phyloP scores from a whole-genome alignment of 176 grass and related monocot genomes.

The Triticum urartu region DNA sequence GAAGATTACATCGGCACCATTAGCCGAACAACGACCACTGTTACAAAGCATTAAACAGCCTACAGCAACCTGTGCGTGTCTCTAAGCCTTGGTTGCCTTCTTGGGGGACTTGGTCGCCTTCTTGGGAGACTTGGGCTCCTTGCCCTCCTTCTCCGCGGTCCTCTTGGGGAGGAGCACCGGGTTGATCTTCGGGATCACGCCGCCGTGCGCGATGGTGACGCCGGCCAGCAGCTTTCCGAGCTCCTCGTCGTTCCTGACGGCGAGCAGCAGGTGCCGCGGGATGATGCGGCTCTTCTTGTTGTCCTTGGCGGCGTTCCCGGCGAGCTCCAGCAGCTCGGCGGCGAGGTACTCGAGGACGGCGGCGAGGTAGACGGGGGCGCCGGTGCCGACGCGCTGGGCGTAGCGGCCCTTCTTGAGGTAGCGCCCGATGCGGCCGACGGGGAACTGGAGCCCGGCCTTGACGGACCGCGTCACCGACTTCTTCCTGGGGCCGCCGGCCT shows the following conservation, averaged over 20 bases:
- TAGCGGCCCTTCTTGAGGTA: constrained; percentile 75
- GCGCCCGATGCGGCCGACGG: constrained; percentile 66
- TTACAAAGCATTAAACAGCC: too few species aligned
- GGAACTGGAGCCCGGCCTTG: constrained; percentile 77
- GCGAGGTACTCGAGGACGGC: constrained; percentile 78
- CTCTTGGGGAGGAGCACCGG: constrained; percentile 57
- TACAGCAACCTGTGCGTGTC: too few species aligned
- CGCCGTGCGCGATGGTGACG: constrained; percentile 58
- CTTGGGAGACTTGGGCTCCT: constrained; percentile 49
- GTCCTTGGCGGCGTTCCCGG: constrained; percentile 57
- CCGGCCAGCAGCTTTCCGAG: constrained; percentile 54
- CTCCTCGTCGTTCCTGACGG: constrained; percentile 67
- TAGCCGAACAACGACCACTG: too few species aligned
- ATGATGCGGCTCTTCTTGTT: constrained; percentile 71
- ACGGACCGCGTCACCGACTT: constrained; percentile 48
- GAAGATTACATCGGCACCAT: too few species aligned
- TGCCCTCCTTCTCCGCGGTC: constrained; percentile 41
- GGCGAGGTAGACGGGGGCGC: constrained; percentile 75
- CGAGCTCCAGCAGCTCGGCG: constrained; percentile 68
- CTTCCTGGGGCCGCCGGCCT: constrained; percentile 48
- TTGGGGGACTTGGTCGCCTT: constrained; percentile 42
- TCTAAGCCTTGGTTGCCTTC: constrained; percentile 9
- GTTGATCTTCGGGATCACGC: constrained; percentile 60
- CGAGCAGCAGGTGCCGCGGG: constrained; percentile 54
- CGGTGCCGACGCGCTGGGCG: constrained; percentile 53